Conservation (phyloP, 2,329 filamentous ascomycete genomes). For the Hymenoscyphus salicellus region DNA sequence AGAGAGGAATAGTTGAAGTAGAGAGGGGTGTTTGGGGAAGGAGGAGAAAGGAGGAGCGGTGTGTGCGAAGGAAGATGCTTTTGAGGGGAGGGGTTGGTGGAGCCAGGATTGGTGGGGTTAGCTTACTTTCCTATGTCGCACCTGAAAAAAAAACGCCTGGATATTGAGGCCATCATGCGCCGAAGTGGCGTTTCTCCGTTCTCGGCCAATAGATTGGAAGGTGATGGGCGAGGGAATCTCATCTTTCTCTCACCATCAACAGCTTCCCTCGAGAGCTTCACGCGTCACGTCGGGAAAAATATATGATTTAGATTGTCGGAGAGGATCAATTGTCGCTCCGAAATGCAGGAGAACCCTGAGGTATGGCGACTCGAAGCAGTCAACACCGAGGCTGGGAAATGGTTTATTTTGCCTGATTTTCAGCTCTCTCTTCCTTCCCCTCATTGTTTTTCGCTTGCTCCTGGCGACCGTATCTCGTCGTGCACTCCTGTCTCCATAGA, state of each 20-base stretch:
- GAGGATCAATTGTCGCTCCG: neutral
- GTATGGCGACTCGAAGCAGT: neutral
- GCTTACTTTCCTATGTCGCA: neutral
- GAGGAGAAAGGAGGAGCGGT: conserved; percentile 15
- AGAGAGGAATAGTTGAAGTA: conserved; percentile 7
- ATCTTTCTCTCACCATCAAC: neutral
- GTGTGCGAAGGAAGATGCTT: conserved; percentile 7
- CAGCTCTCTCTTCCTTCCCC: neutral
- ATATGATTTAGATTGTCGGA: neutral
- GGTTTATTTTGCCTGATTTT: neutral
- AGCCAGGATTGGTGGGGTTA: neutral
- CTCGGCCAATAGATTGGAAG: neutral
- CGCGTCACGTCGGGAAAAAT: neutral
- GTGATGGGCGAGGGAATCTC: neutral
- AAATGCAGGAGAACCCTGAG: neutral
- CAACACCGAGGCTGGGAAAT: neutral
- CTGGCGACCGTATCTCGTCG: neutral
- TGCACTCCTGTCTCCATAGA: neutral
- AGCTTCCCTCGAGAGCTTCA: neutral
- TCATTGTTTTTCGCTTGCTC: neutral
- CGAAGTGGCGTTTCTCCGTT: neutral
- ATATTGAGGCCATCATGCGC: neutral
- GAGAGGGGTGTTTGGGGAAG: conserved; percentile 18
- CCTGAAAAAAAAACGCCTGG: neutral
- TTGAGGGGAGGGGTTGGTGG: conserved; percentile 16